These are phyloP conservation scores for Dryas drummondii DNA, from an alignment of 306 rosid species.

Conservation along the genomic window DNA sequence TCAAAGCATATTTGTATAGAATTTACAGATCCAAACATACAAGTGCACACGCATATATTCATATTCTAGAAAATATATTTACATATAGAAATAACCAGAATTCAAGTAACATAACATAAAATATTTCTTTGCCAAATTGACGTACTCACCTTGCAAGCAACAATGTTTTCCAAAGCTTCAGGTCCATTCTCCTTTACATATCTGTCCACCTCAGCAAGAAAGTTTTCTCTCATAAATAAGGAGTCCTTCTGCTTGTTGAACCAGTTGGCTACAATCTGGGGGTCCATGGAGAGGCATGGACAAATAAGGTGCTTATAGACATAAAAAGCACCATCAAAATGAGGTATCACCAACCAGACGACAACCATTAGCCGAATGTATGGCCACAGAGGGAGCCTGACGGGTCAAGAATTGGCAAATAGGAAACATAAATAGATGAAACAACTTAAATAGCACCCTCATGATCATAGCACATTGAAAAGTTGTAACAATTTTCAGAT, in stretches of 20 bases:
- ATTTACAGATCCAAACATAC: too few species aligned
- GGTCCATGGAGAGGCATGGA: conserved; percentile 23
- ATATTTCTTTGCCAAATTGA: not conserved
- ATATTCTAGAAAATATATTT: too few species aligned
- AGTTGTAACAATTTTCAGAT: too few species aligned
- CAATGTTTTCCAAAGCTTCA: conserved; percentile 47
- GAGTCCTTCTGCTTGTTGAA: conserved; percentile 29
- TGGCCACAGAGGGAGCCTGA: conserved; percentile 51
- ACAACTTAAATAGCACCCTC: too few species aligned
- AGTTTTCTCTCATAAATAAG: conserved; percentile 29
- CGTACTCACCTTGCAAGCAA: conserved; percentile 40
- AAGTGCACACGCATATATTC: not conserved
- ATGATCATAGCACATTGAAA: too few species aligned
- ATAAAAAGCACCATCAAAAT: conserved; percentile 48
- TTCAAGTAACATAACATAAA: too few species aligned
- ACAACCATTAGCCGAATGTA: conserved; percentile 50
- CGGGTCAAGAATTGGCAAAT: conserved; percentile 9
- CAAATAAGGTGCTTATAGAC: conserved; percentile 36
- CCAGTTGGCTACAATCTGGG: conserved; percentile 13
- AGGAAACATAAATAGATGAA: conserved; percentile 8
- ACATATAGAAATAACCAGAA: too few species aligned
- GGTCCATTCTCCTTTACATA: conserved; percentile 45
- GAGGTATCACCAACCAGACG: conserved; percentile 40
- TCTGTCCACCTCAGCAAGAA: conserved; percentile 44
- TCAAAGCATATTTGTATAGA: not conserved